Percentiles rank a stretch among this genome's conserved stretches.
phyloP scores from a whole-genome alignment of 495 filamentous ascomycete species.

The Neurospora tetrasperma region DNA sequence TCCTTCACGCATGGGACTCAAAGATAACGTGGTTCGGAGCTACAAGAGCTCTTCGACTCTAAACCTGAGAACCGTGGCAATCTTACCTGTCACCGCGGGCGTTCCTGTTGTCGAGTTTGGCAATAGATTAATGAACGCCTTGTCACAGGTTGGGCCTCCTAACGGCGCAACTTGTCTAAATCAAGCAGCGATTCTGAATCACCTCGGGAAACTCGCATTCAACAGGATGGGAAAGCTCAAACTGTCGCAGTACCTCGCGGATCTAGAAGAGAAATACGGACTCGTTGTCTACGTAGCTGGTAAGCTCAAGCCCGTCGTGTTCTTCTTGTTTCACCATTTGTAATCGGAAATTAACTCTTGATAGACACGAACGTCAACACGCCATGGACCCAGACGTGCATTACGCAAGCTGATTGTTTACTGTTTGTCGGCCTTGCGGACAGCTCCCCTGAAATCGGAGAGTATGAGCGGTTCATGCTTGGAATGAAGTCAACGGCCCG shows the following conservation, averaged over 20 bases:
- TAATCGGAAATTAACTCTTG: slow-evolving; percentile 19
- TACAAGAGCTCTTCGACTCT: slow-evolving; percentile 70
- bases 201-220: slow-evolving; percentile 90
- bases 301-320: slow-evolving; percentile 24
- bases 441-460: slow-evolving; percentile 78
- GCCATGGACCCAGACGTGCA: slow-evolving; percentile 97
- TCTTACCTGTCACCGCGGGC: slow-evolving; percentile 81
- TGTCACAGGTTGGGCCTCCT: slow-evolving; percentile 76
- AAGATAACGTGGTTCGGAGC: slow-evolving; percentile 44
- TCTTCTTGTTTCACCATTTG: not conserved
- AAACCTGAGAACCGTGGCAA: slow-evolving; percentile 86
- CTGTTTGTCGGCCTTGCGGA: slow-evolving; percentile 87
- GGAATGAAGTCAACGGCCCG: slow-evolving; percentile 95
- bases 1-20: slow-evolving; percentile 36
- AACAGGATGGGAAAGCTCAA: slow-evolving; percentile 96
- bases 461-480: slow-evolving; percentile 90
- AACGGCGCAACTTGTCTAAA: slow-evolving; percentile 90
- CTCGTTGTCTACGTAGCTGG: slow-evolving; percentile 93
- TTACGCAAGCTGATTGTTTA: slow-evolving; percentile 91
- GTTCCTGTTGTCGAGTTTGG: slow-evolving; percentile 93
- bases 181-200: slow-evolving; percentile 86
- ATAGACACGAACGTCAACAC: slow-evolving; percentile 83
- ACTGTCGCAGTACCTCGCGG: slow-evolving; percentile 88
- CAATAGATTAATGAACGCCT: slow-evolving; percentile 74
- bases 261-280: slow-evolving; percentile 94